These are phyloP conservation scores for Podila clonocystis DNA, from an alignment of 192 early-diverging fungal species.

Conservation along the genomic window DNA sequence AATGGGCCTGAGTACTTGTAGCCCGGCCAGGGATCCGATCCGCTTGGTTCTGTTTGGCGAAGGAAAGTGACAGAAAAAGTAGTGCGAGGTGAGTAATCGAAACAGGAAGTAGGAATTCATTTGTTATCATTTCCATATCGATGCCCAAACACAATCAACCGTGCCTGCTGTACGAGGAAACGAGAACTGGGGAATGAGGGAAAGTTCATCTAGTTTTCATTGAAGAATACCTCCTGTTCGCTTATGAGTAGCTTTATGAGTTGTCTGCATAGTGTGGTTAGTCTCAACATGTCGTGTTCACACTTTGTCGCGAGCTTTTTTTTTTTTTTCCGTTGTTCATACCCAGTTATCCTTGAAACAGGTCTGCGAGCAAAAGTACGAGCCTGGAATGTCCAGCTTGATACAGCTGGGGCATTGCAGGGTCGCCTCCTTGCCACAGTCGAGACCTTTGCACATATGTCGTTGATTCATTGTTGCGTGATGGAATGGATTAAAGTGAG, in stretches of 20 bases:
- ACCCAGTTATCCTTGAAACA: conserved; percentile 83
- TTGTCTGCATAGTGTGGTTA: conserved; percentile 11
- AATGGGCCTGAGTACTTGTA: conserved; percentile 72
- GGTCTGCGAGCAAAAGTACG: conserved; percentile 81
- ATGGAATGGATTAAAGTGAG: neutral
- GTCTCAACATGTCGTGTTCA: neutral
- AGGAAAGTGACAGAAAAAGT: neutral
- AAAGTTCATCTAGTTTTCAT: conserved; percentile 11
- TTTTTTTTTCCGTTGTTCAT: neutral
- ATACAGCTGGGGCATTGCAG: conserved; percentile 86
- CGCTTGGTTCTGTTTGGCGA: conserved; percentile 19
- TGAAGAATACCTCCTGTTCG: conserved; percentile 14
- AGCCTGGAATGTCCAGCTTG: conserved; percentile 68
- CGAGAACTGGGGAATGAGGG: no score
- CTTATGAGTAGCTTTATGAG: conserved; percentile 48
- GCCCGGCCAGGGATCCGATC: conserved; percentile 50
- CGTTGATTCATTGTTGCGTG: neutral
- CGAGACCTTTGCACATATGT: conserved; percentile 50
- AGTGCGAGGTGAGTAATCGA: neutral
- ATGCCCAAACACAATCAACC: neutral
- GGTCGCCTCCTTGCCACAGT: conserved; percentile 72
- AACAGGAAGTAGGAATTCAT: neutral
- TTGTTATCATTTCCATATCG: neutral
- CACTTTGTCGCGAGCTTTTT: neutral
- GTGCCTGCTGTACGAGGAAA: neutral